Evolutionary conservation across 495 filamentous ascomycete species (phyloP).

Genomic region (Penicillium maclennaniae): DNA sequence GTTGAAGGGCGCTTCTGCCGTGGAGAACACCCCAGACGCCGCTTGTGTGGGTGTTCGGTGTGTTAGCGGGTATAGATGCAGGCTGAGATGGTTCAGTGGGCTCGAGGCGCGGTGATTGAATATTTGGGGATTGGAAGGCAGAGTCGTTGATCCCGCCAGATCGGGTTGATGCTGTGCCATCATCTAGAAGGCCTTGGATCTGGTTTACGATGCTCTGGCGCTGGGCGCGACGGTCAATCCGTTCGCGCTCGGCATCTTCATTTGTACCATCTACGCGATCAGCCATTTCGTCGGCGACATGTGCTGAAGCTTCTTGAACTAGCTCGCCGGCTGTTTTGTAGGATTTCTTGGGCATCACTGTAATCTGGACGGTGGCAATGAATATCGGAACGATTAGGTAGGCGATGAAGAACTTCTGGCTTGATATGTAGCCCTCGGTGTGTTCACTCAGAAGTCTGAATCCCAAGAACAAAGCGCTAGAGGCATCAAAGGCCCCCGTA

Average conservation of each 20-base stretch:
- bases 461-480: conserved; percentile 81
- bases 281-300: conserved; percentile 40
- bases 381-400: conserved; percentile 73
- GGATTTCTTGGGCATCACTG: conserved; percentile 71
- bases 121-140: conserved; percentile 8
- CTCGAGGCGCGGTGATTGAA: neutral
- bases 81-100: neutral
- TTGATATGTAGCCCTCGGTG: conserved; percentile 56
- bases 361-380: conserved; percentile 66
- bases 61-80: conserved; percentile 8
- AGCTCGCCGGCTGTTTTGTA: conserved; percentile 90
- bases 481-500: conserved; percentile 87
- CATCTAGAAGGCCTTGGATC: conserved; percentile 65
- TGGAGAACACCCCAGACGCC: conserved; percentile 93
- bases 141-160: conserved; percentile 9
- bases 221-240: conserved; percentile 58
- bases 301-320: conserved; percentile 63
- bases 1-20: conserved; percentile 61
- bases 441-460: conserved; percentile 73
- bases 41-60: conserved; percentile 52
- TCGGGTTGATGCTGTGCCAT: conserved; percentile 31
- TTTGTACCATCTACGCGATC: conserved; percentile 59
- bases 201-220: conserved; percentile 67
- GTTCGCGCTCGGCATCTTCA: conserved; percentile 50
- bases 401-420: conserved; percentile 66